Conservation (phyloP, 164 flowering plant species). For the Paratinospora sagittata region DNA sequence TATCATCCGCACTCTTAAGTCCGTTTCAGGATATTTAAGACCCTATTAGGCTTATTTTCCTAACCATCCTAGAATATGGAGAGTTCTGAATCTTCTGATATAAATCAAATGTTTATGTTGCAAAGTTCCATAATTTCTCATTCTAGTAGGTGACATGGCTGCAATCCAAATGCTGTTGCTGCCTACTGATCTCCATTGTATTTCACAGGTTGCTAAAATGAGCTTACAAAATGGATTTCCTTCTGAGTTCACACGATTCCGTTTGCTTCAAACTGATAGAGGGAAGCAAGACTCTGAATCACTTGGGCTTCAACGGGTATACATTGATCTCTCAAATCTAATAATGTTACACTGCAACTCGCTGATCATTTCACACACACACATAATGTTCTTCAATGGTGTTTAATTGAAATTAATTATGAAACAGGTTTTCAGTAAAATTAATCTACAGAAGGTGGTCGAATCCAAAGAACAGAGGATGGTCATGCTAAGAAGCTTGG, state of each 20-base stretch:
- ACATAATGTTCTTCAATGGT: not conserved
- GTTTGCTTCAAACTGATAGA: constrained; percentile 35
- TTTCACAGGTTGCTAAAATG: constrained; percentile 48
- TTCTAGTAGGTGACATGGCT: not conserved
- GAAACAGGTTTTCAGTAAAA: constrained; percentile 13
- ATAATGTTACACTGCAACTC: not conserved
- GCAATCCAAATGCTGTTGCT: not conserved
- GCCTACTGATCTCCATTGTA: constrained; percentile 1
- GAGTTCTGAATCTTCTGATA: not conserved
- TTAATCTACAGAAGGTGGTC: constrained; percentile 18
- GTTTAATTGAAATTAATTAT: not conserved
- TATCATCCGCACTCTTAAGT: not conserved
- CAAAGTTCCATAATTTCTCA: not conserved
- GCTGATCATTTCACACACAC: not conserved
- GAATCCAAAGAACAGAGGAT: constrained; percentile 24
- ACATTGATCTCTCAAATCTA: constrained; percentile 4
- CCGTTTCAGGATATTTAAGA: not conserved
- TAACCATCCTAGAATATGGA: not conserved
- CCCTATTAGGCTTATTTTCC: no score
- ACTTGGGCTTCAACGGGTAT: constrained; percentile 30
- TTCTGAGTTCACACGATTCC: constrained; percentile 71
- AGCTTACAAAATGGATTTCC: constrained; percentile 47
- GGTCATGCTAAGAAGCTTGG: constrained; percentile 30
- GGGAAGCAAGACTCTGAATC: constrained; percentile 26
- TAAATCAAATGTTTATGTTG: not conserved